Evolutionary conservation across 2,329 filamentous ascomycete species (phyloP).

Genomic region (Cladosporium colombiae): DNA sequence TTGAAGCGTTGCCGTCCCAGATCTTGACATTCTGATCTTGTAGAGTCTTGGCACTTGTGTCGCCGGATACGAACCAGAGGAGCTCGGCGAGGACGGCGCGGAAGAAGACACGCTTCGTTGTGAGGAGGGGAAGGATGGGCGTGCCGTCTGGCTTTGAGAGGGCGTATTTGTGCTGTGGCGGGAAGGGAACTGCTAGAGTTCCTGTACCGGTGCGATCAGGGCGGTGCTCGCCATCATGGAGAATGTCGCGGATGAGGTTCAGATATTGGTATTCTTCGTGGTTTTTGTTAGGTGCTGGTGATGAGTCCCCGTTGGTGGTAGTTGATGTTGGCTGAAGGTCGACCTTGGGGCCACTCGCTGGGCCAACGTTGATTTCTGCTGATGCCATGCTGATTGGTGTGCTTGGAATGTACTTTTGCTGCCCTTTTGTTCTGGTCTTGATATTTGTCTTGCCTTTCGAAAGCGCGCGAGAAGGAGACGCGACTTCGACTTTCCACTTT

Average conservation of each 20-base stretch:
- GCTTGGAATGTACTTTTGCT: not conserved
- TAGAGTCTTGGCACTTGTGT: conserved; percentile 76
- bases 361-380: conserved; percentile 33
- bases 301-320: conserved; percentile 9
- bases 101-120: conserved; percentile 94
- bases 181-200: conserved; percentile 86
- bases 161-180: conserved; percentile 80
- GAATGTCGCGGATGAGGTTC: conserved; percentile 80
- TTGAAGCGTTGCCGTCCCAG: conserved; percentile 95
- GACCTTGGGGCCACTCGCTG: conserved; percentile 31
- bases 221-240: conserved; percentile 79
- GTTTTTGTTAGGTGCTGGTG: conserved; percentile 21
- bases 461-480: conserved; percentile 6
- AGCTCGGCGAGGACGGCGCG: conserved; percentile 89
- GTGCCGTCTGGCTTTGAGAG: conserved; percentile 63
- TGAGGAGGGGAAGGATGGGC: conserved; percentile 85
- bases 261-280: conserved; percentile 97
- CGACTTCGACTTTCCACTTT: conserved; percentile 14
- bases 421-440: not conserved
- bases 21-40: conserved; percentile 85
- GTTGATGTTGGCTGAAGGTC: conserved; percentile 25
- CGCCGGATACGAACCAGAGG: conserved; percentile 90
- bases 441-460: conserved; percentile 9
- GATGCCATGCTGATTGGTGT: conserved; percentile 32
- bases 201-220: conserved; percentile 95